Percentiles rank a stretch among this genome's conserved stretches.
phyloP scores from a whole-genome alignment of 441 rosid species.

The Lepidium campestre region DNA sequence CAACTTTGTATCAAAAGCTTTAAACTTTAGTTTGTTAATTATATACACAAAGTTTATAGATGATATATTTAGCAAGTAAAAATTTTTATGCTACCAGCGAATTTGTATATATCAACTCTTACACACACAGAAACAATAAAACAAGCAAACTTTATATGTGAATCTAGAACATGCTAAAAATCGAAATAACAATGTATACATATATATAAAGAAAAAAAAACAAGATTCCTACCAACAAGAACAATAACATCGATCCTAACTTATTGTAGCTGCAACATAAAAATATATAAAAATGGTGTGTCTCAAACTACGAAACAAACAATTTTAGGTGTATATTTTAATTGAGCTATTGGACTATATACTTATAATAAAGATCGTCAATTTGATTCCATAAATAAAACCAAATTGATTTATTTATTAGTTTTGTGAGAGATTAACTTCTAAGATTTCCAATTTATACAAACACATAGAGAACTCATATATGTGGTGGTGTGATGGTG shows the following conservation, averaged over 20 bases:
- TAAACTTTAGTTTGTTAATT: no score
- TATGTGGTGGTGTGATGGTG: conserved; percentile 15
- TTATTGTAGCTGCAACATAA: conserved; percentile 15
- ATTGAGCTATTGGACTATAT: conserved; percentile 8
- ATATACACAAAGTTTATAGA: no score
- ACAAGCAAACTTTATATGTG: not conserved
- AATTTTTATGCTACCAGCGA: no score
- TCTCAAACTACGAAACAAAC: conserved; percentile 29
- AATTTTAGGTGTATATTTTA: conserved; percentile 11
- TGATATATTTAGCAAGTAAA: no score
- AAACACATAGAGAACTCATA: not conserved
- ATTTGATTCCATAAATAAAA: conserved; percentile 12
- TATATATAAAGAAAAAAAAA: not conserved
- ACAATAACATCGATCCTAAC: conserved; percentile 20
- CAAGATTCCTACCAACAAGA: conserved; percentile 14
- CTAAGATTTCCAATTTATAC: conserved; percentile 24
- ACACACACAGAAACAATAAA: not conserved
- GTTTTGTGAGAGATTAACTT: conserved; percentile 22
- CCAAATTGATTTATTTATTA: not conserved
- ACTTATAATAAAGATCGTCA: conserved; percentile 9
- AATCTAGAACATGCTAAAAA: not conserved
- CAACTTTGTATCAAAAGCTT: no score
- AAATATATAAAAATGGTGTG: not conserved
- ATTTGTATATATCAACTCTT: no score
- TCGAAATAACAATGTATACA: not conserved